phyloP scores from a whole-genome alignment of 495 filamentous ascomycete species.

The Lasiosphaeriaceae sp. region DNA sequence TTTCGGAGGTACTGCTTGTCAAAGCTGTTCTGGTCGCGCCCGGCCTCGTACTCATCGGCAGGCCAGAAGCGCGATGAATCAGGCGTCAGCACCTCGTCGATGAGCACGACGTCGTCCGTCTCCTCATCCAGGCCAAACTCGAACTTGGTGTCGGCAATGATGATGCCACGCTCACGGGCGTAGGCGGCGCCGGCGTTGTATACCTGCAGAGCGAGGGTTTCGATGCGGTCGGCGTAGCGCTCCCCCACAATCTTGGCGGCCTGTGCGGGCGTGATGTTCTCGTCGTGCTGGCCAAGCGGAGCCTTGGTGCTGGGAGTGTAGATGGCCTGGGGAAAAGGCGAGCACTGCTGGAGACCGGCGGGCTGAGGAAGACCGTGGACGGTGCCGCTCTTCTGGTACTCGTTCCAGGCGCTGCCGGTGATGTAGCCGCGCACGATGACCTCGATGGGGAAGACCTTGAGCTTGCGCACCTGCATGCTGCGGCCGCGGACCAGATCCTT shows the following conservation, averaged over 20 bases:
- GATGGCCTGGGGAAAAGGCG: conserved; percentile 66
- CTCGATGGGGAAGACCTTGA: conserved; percentile 83
- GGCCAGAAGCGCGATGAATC: conserved; percentile 91
- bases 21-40: conserved; percentile 70
- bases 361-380: conserved; percentile 73
- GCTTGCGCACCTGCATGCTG: conserved; percentile 77
- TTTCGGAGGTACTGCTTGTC: conserved; percentile 91
- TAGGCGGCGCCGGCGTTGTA: conserved; percentile 74
- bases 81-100: conserved; percentile 87
- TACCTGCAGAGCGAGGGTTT: conserved; percentile 63
- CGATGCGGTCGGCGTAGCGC: conserved; percentile 69
- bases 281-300: conserved; percentile 75
- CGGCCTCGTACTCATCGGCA: conserved; percentile 64
- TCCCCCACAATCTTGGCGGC: conserved; percentile 68
- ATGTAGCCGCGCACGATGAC: conserved; percentile 87
- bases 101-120: conserved; percentile 72
- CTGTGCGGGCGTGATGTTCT: conserved; percentile 80
- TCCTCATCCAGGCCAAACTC: conserved; percentile 67
- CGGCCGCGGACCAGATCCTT: conserved; percentile 57
- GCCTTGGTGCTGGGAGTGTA: conserved; percentile 94
- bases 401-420: conserved; percentile 87
- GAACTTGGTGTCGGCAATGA: conserved; percentile 68
- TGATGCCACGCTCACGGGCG: conserved; percentile 74
- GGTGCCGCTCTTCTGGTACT: conserved; percentile 66
- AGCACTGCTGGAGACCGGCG: conserved; percentile 65